phyloP scores from a whole-genome alignment of 1,284 basidiomycete species.

The Wallemia ichthyophaga region DNA sequence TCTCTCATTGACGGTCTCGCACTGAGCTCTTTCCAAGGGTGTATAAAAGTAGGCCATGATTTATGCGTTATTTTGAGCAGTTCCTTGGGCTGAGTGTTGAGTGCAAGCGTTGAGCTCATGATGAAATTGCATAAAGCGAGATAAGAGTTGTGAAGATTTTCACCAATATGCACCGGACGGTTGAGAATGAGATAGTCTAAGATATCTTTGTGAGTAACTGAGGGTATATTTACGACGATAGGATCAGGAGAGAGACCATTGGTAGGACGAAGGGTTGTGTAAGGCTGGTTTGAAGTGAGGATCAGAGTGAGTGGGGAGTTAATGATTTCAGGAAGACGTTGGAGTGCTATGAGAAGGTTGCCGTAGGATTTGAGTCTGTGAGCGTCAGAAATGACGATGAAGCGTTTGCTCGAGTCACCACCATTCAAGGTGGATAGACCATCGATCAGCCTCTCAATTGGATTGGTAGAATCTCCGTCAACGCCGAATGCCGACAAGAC shows the following conservation, averaged over 20 bases:
- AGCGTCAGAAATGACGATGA: background rate
- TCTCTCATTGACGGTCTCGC: background rate
- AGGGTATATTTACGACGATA: background rate
- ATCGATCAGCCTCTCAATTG: background rate
- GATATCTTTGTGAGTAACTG: background rate
- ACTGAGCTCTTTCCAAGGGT: background rate
- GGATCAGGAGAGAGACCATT: background rate
- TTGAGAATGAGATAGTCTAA: background rate
- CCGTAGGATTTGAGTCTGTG: background rate
- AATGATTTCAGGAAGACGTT: background rate
- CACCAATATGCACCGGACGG: background rate
- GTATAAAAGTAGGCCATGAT: background rate
- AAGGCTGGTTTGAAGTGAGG: background rate
- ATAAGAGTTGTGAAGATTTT: background rate
- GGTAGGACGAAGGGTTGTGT: background rate
- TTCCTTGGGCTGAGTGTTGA: background rate
- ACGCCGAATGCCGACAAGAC: background rate
- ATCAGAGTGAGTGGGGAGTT: background rate
- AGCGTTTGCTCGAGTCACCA: background rate
- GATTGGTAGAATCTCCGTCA: background rate
- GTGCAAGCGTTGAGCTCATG: background rate
- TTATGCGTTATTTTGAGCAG: background rate
- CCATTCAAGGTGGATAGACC: background rate
- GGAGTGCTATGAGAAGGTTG: background rate
- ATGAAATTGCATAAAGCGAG: background rate